Evolutionary conservation across 257 asterid genomes (phyloP).

Genomic region (Solanum chmielewskii): DNA sequence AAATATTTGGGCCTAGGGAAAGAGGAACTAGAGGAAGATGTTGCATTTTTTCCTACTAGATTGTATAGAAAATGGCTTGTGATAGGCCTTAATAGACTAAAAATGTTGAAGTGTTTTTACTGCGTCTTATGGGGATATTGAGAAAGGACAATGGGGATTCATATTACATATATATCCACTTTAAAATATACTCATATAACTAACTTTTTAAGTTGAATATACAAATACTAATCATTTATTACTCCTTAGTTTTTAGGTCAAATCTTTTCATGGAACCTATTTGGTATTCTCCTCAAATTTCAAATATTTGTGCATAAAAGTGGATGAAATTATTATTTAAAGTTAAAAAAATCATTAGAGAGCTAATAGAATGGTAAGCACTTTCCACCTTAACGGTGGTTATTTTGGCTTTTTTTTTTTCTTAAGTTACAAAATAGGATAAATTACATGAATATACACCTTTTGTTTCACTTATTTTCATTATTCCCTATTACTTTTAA

Average conservation of each 20-base stretch:
- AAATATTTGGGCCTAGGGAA: not conserved
- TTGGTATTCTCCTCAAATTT: not conserved
- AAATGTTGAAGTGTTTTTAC: not conserved
- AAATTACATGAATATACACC: too few relatives aligned
- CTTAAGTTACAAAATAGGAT: not conserved
- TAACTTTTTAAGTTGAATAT: not conserved
- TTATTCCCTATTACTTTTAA: too few relatives aligned
- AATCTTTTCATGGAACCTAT: not conserved
- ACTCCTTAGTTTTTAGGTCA: not conserved
- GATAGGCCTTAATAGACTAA: not conserved
- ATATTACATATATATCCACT: not conserved
- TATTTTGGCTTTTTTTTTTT: too few relatives aligned
- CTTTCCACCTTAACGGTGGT: not conserved
- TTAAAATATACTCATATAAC: not conserved
- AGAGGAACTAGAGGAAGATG: not conserved
- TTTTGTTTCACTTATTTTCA: too few relatives aligned
- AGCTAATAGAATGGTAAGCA: not conserved
- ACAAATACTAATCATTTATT: not conserved
- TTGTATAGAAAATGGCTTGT: not conserved
- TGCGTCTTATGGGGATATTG: not conserved
- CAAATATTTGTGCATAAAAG: not conserved
- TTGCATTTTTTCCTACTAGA: not conserved
- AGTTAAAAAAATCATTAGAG: too few relatives aligned
- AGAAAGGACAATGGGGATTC: not conserved
- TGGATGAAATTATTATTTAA: not conserved